Evolutionary conservation across 495 filamentous ascomycete genomes (phyloP).

Genomic region (Talaromyces trachyspermus): DNA sequence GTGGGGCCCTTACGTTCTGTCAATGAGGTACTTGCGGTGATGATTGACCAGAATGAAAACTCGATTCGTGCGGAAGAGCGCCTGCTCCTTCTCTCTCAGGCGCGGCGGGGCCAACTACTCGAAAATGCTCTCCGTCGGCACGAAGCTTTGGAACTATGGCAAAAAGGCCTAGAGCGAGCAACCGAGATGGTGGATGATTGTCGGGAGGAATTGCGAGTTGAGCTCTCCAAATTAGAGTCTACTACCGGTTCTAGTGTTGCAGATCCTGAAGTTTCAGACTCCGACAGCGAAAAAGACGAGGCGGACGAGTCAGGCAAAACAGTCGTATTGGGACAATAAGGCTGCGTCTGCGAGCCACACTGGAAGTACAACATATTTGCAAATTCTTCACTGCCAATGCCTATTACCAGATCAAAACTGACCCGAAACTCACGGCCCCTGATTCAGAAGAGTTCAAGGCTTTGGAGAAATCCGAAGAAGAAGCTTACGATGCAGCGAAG

Average conservation of each 20-base stretch:
- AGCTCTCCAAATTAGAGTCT: slow-evolving; percentile 31
- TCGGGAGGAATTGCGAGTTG: slow-evolving; percentile 49
- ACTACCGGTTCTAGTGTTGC: slow-evolving; percentile 9
- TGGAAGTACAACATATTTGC: slow-evolving; percentile 77
- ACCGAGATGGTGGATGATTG: slow-evolving; percentile 54
- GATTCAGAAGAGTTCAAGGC: slow-evolving; percentile 57
- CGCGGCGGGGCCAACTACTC: slow-evolving; percentile 65
- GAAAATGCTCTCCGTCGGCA: slow-evolving; percentile 51
- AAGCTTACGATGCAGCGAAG: slow-evolving; percentile 71
- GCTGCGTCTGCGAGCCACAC: slow-evolving; percentile 57
- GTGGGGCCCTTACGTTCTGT: slow-evolving; percentile 68
- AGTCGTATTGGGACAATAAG: slow-evolving; percentile 50
- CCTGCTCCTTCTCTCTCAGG: slow-evolving; percentile 47
- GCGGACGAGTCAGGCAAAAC: slow-evolving; percentile 38
- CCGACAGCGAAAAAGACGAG: slow-evolving; percentile 29
- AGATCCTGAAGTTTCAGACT: slow-evolving; percentile 10
- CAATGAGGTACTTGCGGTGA: slow-evolving; percentile 72
- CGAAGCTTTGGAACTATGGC: slow-evolving; percentile 63
- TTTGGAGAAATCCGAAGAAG: slow-evolving; percentile 61
- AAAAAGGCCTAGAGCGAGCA: slow-evolving; percentile 47
- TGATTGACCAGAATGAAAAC: slow-evolving; percentile 76
- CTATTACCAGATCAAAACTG: slow-evolving; percentile 72
- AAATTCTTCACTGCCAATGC: slow-evolving; percentile 79
- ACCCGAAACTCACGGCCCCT: slow-evolving; percentile 51
- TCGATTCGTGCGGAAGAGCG: slow-evolving; percentile 60